phyloP scores from a whole-genome alignment of 1,284 basidiomycete genomes.

The Anthracocystis walkeri region DNA sequence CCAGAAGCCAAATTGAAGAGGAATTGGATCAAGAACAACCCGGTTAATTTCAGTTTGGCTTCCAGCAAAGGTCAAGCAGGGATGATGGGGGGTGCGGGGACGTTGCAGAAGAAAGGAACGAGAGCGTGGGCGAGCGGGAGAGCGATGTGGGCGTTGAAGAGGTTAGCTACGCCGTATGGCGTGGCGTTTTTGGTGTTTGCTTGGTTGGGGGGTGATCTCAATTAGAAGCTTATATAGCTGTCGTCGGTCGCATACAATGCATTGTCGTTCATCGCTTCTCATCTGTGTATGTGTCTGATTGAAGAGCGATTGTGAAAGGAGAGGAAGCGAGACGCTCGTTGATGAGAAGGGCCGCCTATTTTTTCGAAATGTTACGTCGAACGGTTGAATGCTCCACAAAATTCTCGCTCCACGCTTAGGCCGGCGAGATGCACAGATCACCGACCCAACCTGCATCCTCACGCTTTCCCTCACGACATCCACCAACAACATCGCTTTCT shows the following conservation, averaged over 20 bases:
- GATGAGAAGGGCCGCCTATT: background rate
- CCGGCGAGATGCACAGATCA: constrained; percentile 32
- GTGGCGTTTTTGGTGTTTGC: constrained; percentile 66
- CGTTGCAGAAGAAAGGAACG: constrained; percentile 38
- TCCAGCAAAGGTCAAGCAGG: background rate
- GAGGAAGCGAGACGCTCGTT: background rate
- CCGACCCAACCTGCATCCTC: background rate
- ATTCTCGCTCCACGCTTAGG: background rate
- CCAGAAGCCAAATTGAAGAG: constrained; percentile 42
- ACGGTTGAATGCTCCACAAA: constrained; percentile 8
- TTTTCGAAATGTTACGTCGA: constrained; percentile 9
- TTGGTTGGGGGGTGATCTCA: constrained; percentile 66
- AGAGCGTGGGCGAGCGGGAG: constrained; percentile 55
- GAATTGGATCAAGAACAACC: constrained; percentile 45
- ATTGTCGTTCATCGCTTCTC: constrained; percentile 1
- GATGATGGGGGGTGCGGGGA: constrained; percentile 6
- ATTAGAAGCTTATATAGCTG: constrained; percentile 11
- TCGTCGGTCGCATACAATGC: background rate
- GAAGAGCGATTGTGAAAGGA: background rate
- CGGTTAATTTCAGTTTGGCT: constrained; percentile 44
- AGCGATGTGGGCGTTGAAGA: constrained; percentile 55
- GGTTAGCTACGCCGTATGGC: constrained; percentile 63
- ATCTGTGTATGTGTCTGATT: background rate
- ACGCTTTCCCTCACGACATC: constrained; percentile 27
- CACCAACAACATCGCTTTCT: constrained; percentile 3